phyloP scores from a whole-genome alignment of 345 rosid species.

The Salix brachista region DNA sequence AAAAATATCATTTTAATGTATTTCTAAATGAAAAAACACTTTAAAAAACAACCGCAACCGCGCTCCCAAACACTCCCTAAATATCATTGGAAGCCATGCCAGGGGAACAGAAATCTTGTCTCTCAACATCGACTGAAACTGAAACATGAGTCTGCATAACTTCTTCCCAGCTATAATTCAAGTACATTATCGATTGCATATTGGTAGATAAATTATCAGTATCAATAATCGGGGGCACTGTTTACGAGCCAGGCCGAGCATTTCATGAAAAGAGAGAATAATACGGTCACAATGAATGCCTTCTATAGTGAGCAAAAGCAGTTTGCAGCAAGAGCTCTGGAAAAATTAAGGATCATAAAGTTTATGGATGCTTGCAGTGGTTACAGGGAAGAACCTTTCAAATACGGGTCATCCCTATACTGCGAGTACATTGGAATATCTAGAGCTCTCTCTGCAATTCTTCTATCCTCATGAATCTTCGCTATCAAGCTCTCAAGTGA shows the following conservation, averaged over 20 bases:
- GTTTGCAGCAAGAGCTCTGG: background rate
- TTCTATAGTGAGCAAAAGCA: background rate
- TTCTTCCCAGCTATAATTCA: background rate
- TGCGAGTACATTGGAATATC: conserved; percentile 64
- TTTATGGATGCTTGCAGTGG: background rate
- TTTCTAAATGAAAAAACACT: too few species aligned
- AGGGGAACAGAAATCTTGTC: background rate
- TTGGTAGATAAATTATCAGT: background rate
- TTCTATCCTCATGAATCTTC: conserved; percentile 73
- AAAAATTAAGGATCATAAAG: background rate
- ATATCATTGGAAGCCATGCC: background rate
- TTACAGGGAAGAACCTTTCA: conserved; percentile 30
- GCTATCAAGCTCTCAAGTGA: conserved; percentile 62
- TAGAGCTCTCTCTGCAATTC: conserved; percentile 67
- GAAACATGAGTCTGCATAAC: background rate
- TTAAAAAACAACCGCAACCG: too few species aligned
- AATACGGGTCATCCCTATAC: conserved; percentile 48
- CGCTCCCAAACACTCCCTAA: too few species aligned
- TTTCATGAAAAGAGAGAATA: background rate
- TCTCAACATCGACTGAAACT: background rate
- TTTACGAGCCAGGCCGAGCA: background rate
- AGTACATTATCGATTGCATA: background rate
- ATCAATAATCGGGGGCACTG: background rate
- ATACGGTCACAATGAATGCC: background rate
- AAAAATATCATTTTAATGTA: too few species aligned